Evolutionary conservation across 2,329 filamentous ascomycete species (phyloP).

Genomic region (Trichoderma atrobrunneum): DNA sequence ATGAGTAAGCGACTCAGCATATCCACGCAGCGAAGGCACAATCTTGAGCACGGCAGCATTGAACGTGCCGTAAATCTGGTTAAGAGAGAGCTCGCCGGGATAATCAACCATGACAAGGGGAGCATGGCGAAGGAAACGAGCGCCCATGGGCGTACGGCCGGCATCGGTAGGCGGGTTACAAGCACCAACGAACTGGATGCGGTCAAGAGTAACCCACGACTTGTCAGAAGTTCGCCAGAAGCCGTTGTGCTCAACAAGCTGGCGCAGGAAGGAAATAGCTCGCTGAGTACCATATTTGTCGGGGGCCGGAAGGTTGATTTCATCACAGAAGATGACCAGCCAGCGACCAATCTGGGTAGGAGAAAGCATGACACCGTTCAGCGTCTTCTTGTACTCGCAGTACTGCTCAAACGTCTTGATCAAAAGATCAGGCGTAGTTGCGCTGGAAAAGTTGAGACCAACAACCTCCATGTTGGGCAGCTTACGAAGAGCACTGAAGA

Average conservation of each 20-base stretch:
- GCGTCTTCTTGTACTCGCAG: conserved; percentile 98
- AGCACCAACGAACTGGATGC: conserved; percentile 97
- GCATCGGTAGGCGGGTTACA: conserved; percentile 98
- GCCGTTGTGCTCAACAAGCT: conserved; percentile 96
- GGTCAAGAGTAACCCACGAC: conserved; percentile 94
- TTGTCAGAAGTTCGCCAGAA: conserved; percentile 99
- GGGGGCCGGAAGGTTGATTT: conserved; percentile 97
- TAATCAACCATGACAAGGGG: conserved; percentile 99
- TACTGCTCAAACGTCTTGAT: conserved; percentile 99
- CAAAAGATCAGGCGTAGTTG: conserved; percentile 93
- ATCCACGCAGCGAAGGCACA: conserved; percentile 89
- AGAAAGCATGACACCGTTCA: conserved; percentile 92
- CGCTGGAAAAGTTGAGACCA: conserved; percentile 98
- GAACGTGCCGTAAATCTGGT: conserved; percentile 98
- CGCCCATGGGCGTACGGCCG: conserved; percentile 89
- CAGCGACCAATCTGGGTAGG: conserved; percentile 95
- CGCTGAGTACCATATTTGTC: conserved; percentile 97
- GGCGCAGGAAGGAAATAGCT: conserved; percentile 93
- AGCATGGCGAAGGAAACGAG: conserved; percentile 90
- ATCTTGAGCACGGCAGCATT: conserved; percentile 96
- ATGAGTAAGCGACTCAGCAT: conserved; percentile 88
- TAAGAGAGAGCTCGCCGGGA: conserved; percentile 88
- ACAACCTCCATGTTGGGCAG: conserved; percentile 99
- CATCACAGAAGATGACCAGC: conserved; percentile 98
- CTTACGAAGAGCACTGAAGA: conserved; percentile 96